Evolutionary conservation across 441 rosid species (phyloP).

Genomic region (Codiaeum variegatum): DNA sequence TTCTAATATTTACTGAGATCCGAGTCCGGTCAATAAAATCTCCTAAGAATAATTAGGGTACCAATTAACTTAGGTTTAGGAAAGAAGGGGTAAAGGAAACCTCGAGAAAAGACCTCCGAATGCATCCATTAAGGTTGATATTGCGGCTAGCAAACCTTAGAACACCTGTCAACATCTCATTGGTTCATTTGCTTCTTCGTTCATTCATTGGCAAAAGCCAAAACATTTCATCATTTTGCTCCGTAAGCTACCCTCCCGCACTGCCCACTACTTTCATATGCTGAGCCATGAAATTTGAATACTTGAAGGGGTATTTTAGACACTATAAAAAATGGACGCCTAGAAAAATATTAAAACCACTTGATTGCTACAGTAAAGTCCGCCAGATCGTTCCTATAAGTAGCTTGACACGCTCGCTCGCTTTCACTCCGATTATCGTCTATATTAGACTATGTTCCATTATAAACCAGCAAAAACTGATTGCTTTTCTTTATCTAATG

Average conservation of each 20-base stretch:
- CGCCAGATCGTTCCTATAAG: constrained; percentile 18
- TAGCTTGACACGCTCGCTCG: not conserved
- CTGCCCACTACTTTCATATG: not conserved
- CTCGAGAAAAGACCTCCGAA: too few relatives aligned
- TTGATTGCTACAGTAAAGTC: constrained; percentile 12
- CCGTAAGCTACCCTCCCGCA: not conserved
- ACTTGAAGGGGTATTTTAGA: constrained; percentile 1
- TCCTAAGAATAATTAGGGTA: too few relatives aligned
- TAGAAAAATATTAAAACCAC: not conserved
- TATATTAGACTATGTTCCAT: constrained; percentile 15
- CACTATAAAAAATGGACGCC: not conserved
- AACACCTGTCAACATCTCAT: not conserved
- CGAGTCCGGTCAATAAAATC: too few relatives aligned
- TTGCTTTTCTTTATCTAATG: too few relatives aligned
- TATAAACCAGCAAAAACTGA: not conserved
- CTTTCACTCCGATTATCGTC: not conserved
- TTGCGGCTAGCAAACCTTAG: not conserved
- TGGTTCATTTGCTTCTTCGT: too few relatives aligned
- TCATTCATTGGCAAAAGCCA: too few relatives aligned
- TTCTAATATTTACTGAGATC: too few relatives aligned
- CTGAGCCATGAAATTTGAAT: not conserved
- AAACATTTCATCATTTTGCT: too few relatives aligned
- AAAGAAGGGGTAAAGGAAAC: too few relatives aligned
- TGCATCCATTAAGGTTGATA: too few relatives aligned
- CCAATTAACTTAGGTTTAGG: too few relatives aligned